Conservation (phyloP, 192 early-diverging fungal genomes). For the Rhizophagus sp. region DNA sequence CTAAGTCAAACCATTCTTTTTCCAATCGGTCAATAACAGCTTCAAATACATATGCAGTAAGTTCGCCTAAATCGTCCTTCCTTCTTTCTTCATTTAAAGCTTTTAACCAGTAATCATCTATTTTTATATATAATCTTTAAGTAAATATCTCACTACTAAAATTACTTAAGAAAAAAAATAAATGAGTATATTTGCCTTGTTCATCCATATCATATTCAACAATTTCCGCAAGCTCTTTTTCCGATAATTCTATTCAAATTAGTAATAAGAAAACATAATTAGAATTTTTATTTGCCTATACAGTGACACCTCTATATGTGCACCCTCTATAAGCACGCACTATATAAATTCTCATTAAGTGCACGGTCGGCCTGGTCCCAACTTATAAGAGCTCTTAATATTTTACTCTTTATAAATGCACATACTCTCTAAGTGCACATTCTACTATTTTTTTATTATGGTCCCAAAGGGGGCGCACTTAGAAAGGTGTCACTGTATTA, state of each 20-base stretch:
- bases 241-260: conserved; percentile 51
- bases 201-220: conserved; percentile 99
- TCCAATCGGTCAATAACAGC: conserved; percentile 86
- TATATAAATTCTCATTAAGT: no score
- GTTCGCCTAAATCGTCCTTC: conserved; percentile 50
- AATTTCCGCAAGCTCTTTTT: conserved; percentile 55
- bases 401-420: no score
- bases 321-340: no score
- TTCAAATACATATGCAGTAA: conserved; percentile 75
- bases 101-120: conserved; percentile 77
- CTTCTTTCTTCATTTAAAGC: conserved; percentile 66
- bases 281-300: not conserved
- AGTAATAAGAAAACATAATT: not conserved
- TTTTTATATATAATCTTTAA: not conserved
- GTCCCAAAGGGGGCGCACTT: no score
- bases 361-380: no score
- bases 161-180: not conserved
- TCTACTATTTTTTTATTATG: no score
- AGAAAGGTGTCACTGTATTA: no score
- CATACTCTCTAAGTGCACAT: no score
- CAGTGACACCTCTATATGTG: no score
- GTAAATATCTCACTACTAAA: not conserved
- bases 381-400: no score
- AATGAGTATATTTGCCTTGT: conserved; percentile 59
- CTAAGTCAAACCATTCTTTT: conserved; percentile 96